Evolutionary conservation across 2,329 filamentous ascomycete species (phyloP), one percentile per base, ranked within the genome.

Genomic region (Penicillium sp.): DNA sequence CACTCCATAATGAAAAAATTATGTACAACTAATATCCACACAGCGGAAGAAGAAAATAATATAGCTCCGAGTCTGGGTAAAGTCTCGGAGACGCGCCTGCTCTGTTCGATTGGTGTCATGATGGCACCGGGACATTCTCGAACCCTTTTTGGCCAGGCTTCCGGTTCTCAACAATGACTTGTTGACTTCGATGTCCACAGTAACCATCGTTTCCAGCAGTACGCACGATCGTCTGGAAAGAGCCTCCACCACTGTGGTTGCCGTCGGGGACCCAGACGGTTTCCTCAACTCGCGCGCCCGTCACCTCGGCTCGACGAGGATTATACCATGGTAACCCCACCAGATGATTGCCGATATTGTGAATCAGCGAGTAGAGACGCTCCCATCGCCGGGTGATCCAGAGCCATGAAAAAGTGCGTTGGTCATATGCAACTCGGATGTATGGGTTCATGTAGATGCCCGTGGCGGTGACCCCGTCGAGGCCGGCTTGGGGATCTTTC

Each of bases 381-480:
- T 90, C 86, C 58, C 85, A 83, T 9, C 82, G 79, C 49, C 80
- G 78, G 4, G 79, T 78, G 27, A 82, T 67, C 2, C 73, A 68
- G 2, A 88, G 72, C 78, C 80, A 83, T 1, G 69, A 69, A 7
- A 86, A 73, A 0, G 81, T 80, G 4, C 62, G 62, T 28, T 72
- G 67, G 40, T 79, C 76, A 63, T 90, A 89, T 1, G 85, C 82
- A 4, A 87, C 84, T 13, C 86, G 80, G 38, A 90, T 78, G 59
- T 80, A 89, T 0, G 86, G 86, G 61, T 90, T 90, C 73, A 89
- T 80, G 61, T 81, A 89, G 44, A 88, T 82, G 2, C 80, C 82
- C 0, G 77, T 76, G 35, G 79, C 73, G 4, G 59, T 56, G 28
- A 66, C 63, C 9, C 66, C 62, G 37, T 67, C 60, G 4, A 57